Percentiles rank a stretch among this genome's conserved stretches.
Evolutionary conservation across 2,329 filamentous ascomycete species (phyloP).

Genomic region (Epicoccum nigrum): DNA sequence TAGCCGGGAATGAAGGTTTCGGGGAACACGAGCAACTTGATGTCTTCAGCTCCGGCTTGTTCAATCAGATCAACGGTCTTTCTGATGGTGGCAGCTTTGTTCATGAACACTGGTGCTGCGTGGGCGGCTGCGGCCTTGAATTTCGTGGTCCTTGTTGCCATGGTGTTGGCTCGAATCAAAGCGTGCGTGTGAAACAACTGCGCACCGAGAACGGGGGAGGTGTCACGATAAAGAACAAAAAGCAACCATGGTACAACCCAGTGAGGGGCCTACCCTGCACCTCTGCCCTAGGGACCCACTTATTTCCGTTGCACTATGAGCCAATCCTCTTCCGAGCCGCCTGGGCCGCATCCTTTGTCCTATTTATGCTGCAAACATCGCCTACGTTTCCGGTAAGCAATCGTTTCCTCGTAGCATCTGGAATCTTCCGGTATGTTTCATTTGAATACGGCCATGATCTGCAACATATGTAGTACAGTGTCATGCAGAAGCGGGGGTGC

Average conservation of each 20-base stretch:
- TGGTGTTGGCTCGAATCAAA: constrained; percentile 2
- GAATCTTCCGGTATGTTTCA: not conserved
- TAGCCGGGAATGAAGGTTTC: constrained; percentile 48
- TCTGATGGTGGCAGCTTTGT: constrained; percentile 43
- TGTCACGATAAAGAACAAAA: constrained; percentile 2
- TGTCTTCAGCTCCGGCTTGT: constrained; percentile 36
- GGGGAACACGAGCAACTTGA: constrained; percentile 46
- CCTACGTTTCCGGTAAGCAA: no score
- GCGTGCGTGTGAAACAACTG: not conserved
- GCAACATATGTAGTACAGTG: not conserved
- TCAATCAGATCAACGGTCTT: constrained; percentile 44
- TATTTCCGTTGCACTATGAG: constrained; percentile 1
- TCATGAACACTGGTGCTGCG: constrained; percentile 47
- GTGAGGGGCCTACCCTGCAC: constrained; percentile 1
- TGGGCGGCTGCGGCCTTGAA: constrained; percentile 48
- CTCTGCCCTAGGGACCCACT: not conserved
- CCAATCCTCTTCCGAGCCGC: constrained; percentile 6
- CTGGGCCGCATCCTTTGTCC: not conserved
- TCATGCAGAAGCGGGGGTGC: constrained; percentile 1
- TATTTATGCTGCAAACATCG: not conserved
- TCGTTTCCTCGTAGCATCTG: no score
- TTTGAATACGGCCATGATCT: not conserved
- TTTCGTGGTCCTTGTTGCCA: constrained; percentile 33
- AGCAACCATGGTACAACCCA: not conserved
- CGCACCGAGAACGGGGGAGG: not conserved